Conservation (phyloP, 1,284 basidiomycete species). For the Ustilago nuda region DNA sequence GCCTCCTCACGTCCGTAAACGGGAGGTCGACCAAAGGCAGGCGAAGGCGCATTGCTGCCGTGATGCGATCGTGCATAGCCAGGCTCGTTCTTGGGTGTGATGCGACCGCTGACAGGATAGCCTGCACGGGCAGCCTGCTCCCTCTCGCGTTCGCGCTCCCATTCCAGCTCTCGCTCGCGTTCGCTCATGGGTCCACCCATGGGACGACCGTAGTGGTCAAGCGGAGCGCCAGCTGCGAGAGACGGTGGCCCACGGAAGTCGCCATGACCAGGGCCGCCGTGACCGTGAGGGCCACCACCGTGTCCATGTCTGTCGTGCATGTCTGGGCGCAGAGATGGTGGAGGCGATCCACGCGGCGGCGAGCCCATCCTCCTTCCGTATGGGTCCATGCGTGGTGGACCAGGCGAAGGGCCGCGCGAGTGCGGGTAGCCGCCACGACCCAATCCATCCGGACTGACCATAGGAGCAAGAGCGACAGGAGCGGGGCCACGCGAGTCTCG, state of each 20-base stretch:
- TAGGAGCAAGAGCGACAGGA: conserved; percentile 42
- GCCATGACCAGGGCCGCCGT: conserved; percentile 29
- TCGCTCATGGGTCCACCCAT: conserved; percentile 45
- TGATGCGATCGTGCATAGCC: conserved; percentile 48
- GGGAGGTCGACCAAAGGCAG: conserved; percentile 45
- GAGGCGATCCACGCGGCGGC: conserved; percentile 47
- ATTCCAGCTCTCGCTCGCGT: conserved; percentile 51
- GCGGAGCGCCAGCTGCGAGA: conserved; percentile 27
- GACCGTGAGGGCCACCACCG: conserved; percentile 16
- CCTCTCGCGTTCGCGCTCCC: conserved; percentile 52
- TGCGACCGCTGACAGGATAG: conserved; percentile 41
- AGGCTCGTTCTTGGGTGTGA: conserved; percentile 52
- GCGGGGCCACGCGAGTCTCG: conserved; percentile 45
- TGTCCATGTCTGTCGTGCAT: conserved; percentile 32
- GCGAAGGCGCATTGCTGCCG: conserved; percentile 54
- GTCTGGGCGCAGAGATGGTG: conserved; percentile 35
- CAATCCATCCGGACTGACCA: conserved; percentile 27
- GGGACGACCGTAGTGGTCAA: conserved; percentile 50
- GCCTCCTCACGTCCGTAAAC: conserved; percentile 47
- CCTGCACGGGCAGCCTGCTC: conserved; percentile 38
- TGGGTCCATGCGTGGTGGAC: conserved; percentile 35
- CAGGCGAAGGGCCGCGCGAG: conserved; percentile 50
- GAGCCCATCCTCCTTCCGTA: conserved; percentile 48
- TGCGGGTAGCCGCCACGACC: conserved; percentile 42
- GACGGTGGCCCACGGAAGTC: conserved; percentile 41